These are phyloP conservation scores for Hypoxylon lienhwacheense DNA, from an alignment of 495 filamentous ascomycete species.

Conservation along the genomic window DNA sequence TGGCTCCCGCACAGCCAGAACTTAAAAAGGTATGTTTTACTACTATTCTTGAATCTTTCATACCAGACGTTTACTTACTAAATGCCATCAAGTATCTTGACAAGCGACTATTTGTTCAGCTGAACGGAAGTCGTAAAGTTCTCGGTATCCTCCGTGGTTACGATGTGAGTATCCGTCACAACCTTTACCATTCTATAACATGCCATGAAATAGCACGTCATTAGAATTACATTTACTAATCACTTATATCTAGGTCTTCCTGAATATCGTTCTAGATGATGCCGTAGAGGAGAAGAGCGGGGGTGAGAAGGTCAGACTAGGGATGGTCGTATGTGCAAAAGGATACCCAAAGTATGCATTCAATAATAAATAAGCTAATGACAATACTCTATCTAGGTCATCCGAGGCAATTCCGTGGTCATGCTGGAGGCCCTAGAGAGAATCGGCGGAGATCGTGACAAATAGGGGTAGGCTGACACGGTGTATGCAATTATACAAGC, in stretches of 20 bases:
- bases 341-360: too few species aligned
- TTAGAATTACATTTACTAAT: neutral
- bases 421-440: slow-evolving; percentile 83
- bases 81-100: slow-evolving; percentile 80
- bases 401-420: slow-evolving; percentile 92
- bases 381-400: slow-evolving; percentile 52
- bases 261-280: slow-evolving; percentile 97
- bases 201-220: neutral
- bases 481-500: slow-evolving; percentile 2
- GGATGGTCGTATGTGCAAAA: slow-evolving; percentile 93
- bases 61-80: slow-evolving; percentile 3
- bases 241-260: slow-evolving; percentile 74
- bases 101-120: slow-evolving; percentile 95
- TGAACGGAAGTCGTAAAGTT: slow-evolving; percentile 97
- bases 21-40: slow-evolving; percentile 79
- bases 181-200: neutral
- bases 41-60: neutral
- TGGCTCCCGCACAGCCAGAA: slow-evolving; percentile 99
- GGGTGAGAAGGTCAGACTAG: slow-evolving; percentile 86
- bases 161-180: slow-evolving; percentile 65
- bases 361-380: slow-evolving; percentile 10
- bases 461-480: slow-evolving; percentile 23
- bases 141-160: slow-evolving; percentile 93
- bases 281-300: slow-evolving; percentile 94
- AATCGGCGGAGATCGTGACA: slow-evolving; percentile 54